Evolutionary conservation across 805 yeast species (phyloP), one percentile per base, ranked within the genome.

Genomic region (Yarrowia porcina): DNA sequence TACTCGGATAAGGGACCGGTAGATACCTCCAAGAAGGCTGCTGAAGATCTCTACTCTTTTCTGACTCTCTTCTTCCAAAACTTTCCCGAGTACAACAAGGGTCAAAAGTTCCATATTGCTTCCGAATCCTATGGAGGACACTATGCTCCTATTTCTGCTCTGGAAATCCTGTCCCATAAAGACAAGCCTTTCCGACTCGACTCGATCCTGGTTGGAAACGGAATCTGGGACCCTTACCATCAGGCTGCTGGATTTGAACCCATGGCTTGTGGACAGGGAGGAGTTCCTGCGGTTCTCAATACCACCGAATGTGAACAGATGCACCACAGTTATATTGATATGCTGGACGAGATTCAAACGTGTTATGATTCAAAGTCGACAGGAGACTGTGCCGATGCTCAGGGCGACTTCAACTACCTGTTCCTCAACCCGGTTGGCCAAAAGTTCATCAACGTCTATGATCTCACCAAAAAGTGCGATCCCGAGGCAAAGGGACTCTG

Each of bases 201-300:
- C n/a, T 88, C 96, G 3, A 86, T 90, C 17, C 72, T 91, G 71
- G 90, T 91, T 69, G 97, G 97, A 66, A 91, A 91, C 73, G 97
- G 97, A 63, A 35, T 63, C 32, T 89, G 96, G 41, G 96, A 89
- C 73, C 87, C 96, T 6, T 77, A 87, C 64, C 80, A 82, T 54
- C 96, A 90, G 78, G 85, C 87, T 71, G 81, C 82, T 63, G 84
- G 84, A 74, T 90, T 89, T 72, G 83, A 86, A 73, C 96, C 94
- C 68, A 91, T 92, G 97, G 94, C 96, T 4, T 91, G 97, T 75
- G 90, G 94, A 54, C 73, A 81, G 66, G 94, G 94, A 67, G 96
- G 96, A n/a, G 61, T 27, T 10, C 59, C 33, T 6, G 33, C 92
- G 17, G 90, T 90, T 2, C 78, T 90, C 66, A 77, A 82, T 20